Base-by-base conservation (phyloP, 129 eudicot species). In the Chrysanthemum makinoi region DNA sequence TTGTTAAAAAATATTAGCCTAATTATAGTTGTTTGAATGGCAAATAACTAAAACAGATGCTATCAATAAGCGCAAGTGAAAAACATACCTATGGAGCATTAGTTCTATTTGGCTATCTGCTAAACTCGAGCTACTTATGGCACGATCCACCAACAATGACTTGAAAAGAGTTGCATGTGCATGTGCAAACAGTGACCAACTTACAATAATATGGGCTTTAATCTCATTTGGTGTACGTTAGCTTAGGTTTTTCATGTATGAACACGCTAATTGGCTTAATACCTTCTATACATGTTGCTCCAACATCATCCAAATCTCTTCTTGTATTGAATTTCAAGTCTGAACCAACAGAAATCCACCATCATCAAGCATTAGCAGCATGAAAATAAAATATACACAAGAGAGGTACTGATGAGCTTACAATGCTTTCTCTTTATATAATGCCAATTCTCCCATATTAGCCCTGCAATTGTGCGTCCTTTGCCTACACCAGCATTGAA, bases 301-400 rank as follows among this genome's bases (percentile, higher is more conserved):
- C 96, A 56, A 95, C 97, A 80, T 95, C 97, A 75, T 95, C 96
- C 83, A 95, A 72, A 79, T 95, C 99, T 83, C 99, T 84, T 75
- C 94, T 77, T 69, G 99, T 87, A 83, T 95, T 97, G 39, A 85
- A 90, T 83, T 95, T 90, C 78, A 95, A 82, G 86, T 95, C 99
- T 56, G 99, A 90, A 69, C 99, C 97, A 77, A 95, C 94, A 79
- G 97, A 95, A 74, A 95, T 75, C 97, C 97, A 95, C 84, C 97
- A 73, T 49, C 68, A 69, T 50, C 78, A 85, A 52, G 66, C 30
- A 49, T 18, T 16, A 84, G 26, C 44, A 58, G 22, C 8, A 65
- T 30, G 19, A 52, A 46, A 64, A 4, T 28, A 28, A 28, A 22
- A 22, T 22, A 22, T 22, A 22, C 24, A 22, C 24, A 22, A 22